phyloP scores from a whole-genome alignment of 163 green algal species.

The Prototheca wickerhamii region DNA sequence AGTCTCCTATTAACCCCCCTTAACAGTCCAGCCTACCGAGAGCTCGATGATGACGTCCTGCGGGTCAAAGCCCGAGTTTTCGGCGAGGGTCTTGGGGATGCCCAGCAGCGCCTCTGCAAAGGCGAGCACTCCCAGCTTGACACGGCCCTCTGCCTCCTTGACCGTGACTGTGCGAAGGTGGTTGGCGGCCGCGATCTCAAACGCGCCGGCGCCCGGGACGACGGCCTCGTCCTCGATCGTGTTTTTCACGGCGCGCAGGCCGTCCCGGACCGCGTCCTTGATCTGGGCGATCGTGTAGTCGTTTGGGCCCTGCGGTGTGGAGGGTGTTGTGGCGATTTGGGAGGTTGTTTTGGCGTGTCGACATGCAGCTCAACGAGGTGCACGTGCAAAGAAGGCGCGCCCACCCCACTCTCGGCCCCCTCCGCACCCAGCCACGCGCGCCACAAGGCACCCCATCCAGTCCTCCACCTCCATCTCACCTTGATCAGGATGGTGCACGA shows the following conservation, averaged over 20 bases:
- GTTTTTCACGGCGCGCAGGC: conserved; percentile 95
- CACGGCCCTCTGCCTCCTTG: conserved; percentile 53
- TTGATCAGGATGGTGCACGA: conserved; percentile 98
- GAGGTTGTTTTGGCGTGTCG: neutral
- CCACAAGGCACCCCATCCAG: neutral
- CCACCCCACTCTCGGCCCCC: neutral
- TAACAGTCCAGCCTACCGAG: conserved; percentile 35
- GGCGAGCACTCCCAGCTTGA: conserved; percentile 92
- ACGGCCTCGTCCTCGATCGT: conserved; percentile 77
- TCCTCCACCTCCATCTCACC: conserved; percentile 12
- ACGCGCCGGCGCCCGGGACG: conserved; percentile 80
- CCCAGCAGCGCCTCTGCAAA: conserved; percentile 94
- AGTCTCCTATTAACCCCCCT: neutral
- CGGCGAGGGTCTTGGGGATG: conserved; percentile 87
- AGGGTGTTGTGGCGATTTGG: neutral
- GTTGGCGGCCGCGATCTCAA: conserved; percentile 80
- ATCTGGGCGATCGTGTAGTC: conserved; percentile 93
- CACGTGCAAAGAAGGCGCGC: no score
- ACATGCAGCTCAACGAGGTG: no score
- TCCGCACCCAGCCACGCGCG: neutral
- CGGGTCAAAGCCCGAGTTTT: conserved; percentile 84
- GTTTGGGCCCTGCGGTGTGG: conserved; percentile 47
- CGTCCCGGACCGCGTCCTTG: conserved; percentile 96
- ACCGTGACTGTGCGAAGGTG: conserved; percentile 69
- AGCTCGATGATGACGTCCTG: conserved; percentile 78